Evolutionary conservation across 768 basidiomycete species (phyloP).

Genomic region (Omphalotus guepiniiformis): DNA sequence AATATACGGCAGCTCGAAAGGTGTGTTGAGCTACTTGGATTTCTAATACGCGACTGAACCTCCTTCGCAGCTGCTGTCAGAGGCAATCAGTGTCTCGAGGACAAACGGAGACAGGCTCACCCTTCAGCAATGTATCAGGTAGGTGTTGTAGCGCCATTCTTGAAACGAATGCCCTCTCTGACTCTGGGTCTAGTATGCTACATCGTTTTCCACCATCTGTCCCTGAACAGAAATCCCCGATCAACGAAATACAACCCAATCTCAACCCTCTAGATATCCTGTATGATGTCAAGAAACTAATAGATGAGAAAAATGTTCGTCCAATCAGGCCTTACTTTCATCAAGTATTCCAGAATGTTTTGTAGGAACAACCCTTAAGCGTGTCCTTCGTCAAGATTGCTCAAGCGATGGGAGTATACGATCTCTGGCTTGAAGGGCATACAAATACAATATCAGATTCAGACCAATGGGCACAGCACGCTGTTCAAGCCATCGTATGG

Average conservation of each 20-base stretch:
- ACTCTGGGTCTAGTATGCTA: conserved; percentile 45
- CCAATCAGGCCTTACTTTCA: not conserved
- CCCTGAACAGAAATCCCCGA: conserved; percentile 40
- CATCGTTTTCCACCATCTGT: conserved; percentile 61
- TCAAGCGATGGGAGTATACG: conserved; percentile 64
- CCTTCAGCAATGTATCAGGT: conserved; percentile 80
- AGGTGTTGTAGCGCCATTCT: conserved; percentile 4
- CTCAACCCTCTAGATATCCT: conserved; percentile 74
- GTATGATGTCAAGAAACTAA: conserved; percentile 72
- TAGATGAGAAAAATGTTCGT: conserved; percentile 59
- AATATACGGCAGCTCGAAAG: conserved; percentile 65
- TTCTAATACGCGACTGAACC: not conserved
- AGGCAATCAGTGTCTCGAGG: conserved; percentile 77
- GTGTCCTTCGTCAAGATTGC: conserved; percentile 65
- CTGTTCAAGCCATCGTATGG: conserved; percentile 74
- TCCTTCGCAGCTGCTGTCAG: conserved; percentile 53
- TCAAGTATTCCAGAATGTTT: not conserved
- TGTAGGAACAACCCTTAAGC: conserved; percentile 65
- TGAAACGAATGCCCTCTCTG: not conserved
- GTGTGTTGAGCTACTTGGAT: conserved; percentile 28
- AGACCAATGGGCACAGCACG: conserved; percentile 71
- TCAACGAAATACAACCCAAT: conserved; percentile 75
- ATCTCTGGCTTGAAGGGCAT: conserved; percentile 65
- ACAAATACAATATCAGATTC: conserved; percentile 42
- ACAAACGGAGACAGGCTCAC: conserved; percentile 67